phyloP scores from a whole-genome alignment of 257 asterid species.

The Lantana camara region DNA sequence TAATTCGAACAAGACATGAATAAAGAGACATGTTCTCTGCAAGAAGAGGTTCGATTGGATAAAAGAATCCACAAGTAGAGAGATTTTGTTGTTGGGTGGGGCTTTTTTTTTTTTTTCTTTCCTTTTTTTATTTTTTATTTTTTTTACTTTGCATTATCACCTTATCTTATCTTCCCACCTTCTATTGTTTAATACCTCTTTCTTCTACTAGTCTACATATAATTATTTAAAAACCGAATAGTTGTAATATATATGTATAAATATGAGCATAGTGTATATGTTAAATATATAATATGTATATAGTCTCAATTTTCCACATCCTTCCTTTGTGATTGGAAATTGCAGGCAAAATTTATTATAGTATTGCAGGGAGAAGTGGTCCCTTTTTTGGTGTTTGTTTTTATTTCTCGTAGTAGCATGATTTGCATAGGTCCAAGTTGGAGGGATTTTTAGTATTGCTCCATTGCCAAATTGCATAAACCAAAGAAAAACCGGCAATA shows the following conservation, averaged over 20 bases:
- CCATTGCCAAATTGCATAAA: slow-evolving; percentile 39
- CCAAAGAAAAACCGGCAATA: slow-evolving; percentile 21
- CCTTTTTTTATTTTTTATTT: slow-evolving; percentile 18
- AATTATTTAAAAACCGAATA: not conserved
- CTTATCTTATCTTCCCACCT: slow-evolving; percentile 75
- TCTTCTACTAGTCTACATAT: not conserved
- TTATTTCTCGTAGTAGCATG: slow-evolving; percentile 38
- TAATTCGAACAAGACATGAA: slow-evolving; percentile 44
- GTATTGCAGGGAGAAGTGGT: slow-evolving; percentile 39
- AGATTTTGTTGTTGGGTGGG: slow-evolving; percentile 69
- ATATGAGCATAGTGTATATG: not conserved
- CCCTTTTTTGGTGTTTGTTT: slow-evolving; percentile 20
- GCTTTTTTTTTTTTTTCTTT: slow-evolving; percentile 11
- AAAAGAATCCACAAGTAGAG: slow-evolving; percentile 58
- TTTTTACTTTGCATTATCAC: slow-evolving; percentile 63
- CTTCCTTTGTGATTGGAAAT: slow-evolving; percentile 49
- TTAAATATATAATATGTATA: not conserved
- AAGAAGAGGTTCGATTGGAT: slow-evolving; percentile 81
- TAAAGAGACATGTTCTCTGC: slow-evolving; percentile 92
- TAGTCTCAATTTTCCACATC: slow-evolving; percentile 28
- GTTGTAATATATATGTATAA: too few species aligned
- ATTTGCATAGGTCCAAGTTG: slow-evolving; percentile 44
- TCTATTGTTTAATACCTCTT: slow-evolving; percentile 32
- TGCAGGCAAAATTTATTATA: slow-evolving; percentile 40
- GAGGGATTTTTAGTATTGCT: slow-evolving; percentile 23